phyloP scores from a whole-genome alignment of 345 rosid species.

The Linum usitatissimum region DNA sequence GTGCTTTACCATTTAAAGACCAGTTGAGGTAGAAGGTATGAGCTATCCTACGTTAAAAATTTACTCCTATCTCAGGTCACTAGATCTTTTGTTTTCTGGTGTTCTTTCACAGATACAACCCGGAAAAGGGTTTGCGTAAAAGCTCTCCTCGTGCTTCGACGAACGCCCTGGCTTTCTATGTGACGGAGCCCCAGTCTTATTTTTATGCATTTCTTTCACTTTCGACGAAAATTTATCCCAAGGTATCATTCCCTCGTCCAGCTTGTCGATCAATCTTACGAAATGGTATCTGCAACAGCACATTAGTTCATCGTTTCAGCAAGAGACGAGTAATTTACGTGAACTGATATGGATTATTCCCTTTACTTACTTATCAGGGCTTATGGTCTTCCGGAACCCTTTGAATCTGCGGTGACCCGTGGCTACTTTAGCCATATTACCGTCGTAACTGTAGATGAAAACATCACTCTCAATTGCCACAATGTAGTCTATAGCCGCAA shows the following conservation, averaged over 20 bases:
- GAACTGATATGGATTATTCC: not conserved
- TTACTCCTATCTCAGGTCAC: not conserved
- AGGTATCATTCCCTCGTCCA: conserved; percentile 33
- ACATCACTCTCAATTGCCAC: conserved; percentile 55
- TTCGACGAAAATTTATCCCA: conserved; percentile 39
- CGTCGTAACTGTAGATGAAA: conserved; percentile 56
- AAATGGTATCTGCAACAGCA: conserved; percentile 36
- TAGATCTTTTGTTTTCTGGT: not conserved
- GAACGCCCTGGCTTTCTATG: conserved; percentile 29
- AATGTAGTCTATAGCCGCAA: conserved; percentile 60
- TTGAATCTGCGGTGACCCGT: conserved; percentile 57
- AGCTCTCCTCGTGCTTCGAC: conserved; percentile 41
- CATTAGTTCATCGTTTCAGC: not conserved
- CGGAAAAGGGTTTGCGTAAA: conserved; percentile 66
- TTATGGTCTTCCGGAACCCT: conserved; percentile 62
- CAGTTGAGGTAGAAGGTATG: no score
- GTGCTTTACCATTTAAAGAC: no score
- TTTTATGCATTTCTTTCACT: conserved; percentile 33
- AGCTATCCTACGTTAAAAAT: not conserved
- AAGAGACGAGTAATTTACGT: not conserved
- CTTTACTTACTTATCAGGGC: conserved; percentile 45
- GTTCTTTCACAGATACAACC: conserved; percentile 52
- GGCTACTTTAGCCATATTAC: conserved; percentile 78
- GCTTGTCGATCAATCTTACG: conserved; percentile 43
- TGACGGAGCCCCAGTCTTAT: conserved; percentile 47